phyloP scores from a whole-genome alignment of 352 stramenopile species.

The Pythium volutum region DNA sequence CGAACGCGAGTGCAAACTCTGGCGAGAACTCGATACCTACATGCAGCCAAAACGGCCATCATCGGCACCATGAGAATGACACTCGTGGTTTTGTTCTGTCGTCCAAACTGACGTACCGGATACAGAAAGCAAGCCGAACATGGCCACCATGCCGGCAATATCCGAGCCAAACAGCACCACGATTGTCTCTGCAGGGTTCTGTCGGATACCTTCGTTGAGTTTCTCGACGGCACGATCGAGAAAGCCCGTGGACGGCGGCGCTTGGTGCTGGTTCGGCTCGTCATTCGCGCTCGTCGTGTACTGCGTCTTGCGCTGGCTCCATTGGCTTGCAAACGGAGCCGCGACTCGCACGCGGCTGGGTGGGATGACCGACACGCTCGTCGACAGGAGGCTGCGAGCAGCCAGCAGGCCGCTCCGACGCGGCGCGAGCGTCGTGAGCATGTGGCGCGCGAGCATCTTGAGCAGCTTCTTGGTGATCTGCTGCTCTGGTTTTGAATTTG shows the following conservation, averaged over 20 bases:
- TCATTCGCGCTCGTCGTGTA: slow-evolving; percentile 16
- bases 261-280: neutral
- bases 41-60: neutral
- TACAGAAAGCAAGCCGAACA: slow-evolving; percentile 69
- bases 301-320: slow-evolving; percentile 3
- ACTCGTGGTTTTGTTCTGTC: neutral
- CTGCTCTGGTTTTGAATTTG: no score
- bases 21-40: slow-evolving; percentile 51
- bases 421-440: slow-evolving; percentile 6
- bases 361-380: neutral
- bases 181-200: slow-evolving; percentile 71
- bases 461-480: neutral
- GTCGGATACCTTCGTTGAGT: slow-evolving; percentile 76
- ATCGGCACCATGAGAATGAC: neutral
- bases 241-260: slow-evolving; percentile 24
- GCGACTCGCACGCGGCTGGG: neutral
- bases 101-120: slow-evolving; percentile 28
- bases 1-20: slow-evolving; percentile 85
- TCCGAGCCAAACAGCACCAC: slow-evolving; percentile 77
- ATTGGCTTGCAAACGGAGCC: neutral
- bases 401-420: neutral
- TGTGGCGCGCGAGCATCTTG: slow-evolving; percentile 4
- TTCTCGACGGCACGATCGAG: slow-evolving; percentile 68
- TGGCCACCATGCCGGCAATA: slow-evolving; percentile 74
- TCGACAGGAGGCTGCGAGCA: neutral